phyloP scores from a whole-genome alignment of 768 basidiomycete genomes.

The Kwoniella sp. region DNA sequence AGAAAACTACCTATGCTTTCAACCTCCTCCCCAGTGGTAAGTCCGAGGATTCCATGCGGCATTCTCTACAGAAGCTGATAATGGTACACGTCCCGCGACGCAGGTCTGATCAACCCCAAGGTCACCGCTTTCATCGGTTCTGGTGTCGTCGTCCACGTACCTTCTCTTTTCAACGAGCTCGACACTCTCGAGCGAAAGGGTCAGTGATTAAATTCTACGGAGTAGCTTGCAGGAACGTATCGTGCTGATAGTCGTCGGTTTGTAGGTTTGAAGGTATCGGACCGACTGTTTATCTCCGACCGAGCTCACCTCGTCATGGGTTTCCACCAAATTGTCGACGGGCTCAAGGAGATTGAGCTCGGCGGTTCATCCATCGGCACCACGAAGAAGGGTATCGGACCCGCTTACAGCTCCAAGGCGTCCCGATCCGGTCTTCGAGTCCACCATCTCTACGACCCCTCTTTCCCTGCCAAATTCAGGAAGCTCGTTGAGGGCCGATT shows the following conservation, averaged over 20 bases:
- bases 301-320: slow-evolving; percentile 97
- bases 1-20: slow-evolving; percentile 85
- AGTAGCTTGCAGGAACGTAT: neutral
- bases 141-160: slow-evolving; percentile 94
- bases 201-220: slow-evolving; percentile 48
- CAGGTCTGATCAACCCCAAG: slow-evolving; percentile 80
- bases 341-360: slow-evolving; percentile 94
- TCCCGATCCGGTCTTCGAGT: slow-evolving; percentile 93
- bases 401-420: slow-evolving; percentile 96
- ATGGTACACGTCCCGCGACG: too few relatives aligned
- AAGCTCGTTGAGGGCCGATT: slow-evolving; percentile 94
- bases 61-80: slow-evolving; percentile 10
- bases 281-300: slow-evolving; percentile 88
- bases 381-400: slow-evolving; percentile 97
- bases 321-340: slow-evolving; percentile 99
- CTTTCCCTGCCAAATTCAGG: slow-evolving; percentile 88
- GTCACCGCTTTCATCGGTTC: slow-evolving; percentile 87
- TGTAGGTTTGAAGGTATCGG: slow-evolving; percentile 79
- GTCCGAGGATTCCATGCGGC: slow-evolving; percentile 49
- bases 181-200: slow-evolving; percentile 84
- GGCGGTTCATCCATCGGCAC: slow-evolving; percentile 88
- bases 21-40: slow-evolving; percentile 90
- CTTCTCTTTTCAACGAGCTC: slow-evolving; percentile 90
- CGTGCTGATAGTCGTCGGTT: slow-evolving; percentile 11
- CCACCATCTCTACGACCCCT: slow-evolving; percentile 90